Conservation (phyloP, 257 asterid species). For the Solanum pimpinellifolium region DNA sequence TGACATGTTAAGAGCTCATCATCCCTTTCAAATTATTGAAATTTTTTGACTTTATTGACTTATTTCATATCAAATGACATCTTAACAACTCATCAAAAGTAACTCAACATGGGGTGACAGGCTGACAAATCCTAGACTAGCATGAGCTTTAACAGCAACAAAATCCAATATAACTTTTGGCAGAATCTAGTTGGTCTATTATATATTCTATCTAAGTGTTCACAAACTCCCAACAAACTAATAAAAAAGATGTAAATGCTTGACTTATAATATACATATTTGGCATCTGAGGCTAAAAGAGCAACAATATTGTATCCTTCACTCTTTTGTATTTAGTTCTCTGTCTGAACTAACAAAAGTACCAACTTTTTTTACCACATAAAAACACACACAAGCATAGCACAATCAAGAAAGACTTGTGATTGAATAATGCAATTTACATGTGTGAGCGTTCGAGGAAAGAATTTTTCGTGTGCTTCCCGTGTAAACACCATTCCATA, state of each 20-base stretch:
- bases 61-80: too few species aligned
- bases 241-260: not conserved
- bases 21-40: too few species aligned
- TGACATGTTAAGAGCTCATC: too few species aligned
- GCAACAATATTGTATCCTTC: not conserved
- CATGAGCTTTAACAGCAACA: not conserved
- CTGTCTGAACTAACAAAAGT: not conserved
- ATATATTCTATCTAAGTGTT: not conserved
- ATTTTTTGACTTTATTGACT: too few species aligned
- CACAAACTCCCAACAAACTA: too few species aligned
- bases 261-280: not conserved
- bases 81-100: too few species aligned
- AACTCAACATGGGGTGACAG: not conserved
- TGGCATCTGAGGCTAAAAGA: not conserved
- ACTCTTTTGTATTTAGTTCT: not conserved
- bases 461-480: conserved; percentile 11
- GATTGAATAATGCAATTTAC: conserved; percentile 40
- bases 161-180: not conserved
- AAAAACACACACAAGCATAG: not conserved
- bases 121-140: not conserved
- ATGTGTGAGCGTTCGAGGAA: conserved; percentile 5
- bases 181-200: not conserved
- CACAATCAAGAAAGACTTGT: conserved; percentile 4
- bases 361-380: not conserved
- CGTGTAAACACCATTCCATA: not conserved